Conservation (phyloP, 2,329 filamentous ascomycete species). For the Aspergillus sp. region DNA sequence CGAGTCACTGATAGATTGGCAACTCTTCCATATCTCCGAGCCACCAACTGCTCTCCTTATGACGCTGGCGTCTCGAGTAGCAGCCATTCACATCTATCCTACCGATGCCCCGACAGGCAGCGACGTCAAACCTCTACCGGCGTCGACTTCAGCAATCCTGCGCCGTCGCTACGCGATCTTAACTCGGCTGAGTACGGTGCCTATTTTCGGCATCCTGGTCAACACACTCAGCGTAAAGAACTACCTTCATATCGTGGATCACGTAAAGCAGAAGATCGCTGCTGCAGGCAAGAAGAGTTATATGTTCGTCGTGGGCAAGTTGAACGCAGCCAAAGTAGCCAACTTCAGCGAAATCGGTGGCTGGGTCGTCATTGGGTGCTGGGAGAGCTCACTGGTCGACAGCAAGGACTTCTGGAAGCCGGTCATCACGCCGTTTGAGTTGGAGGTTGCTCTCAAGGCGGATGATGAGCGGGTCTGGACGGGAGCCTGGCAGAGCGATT, state of each 20-base stretch:
- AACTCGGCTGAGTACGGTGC: constrained; percentile 73
- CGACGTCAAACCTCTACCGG: constrained; percentile 44
- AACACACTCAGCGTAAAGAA: constrained; percentile 93
- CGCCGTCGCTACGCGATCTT: constrained; percentile 86
- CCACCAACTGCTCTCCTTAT: constrained; percentile 81
- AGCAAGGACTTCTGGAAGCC: constrained; percentile 85
- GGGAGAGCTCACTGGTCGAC: constrained; percentile 92
- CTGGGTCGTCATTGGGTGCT: constrained; percentile 97
- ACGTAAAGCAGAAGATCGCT: constrained; percentile 70
- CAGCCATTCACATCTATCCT: constrained; percentile 74
- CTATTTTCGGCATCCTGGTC: constrained; percentile 89
- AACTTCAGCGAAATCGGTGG: constrained; percentile 95
- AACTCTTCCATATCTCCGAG: constrained; percentile 80
- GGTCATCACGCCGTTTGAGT: constrained; percentile 92
- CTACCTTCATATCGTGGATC: constrained; percentile 77
- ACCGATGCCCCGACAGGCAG: constrained; percentile 43
- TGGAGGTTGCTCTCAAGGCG: constrained; percentile 71
- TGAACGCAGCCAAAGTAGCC: constrained; percentile 92
- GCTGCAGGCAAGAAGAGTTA: constrained; percentile 90
- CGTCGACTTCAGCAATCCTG: constrained; percentile 59
- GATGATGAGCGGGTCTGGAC: constrained; percentile 82
- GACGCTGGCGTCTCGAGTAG: constrained; percentile 79
- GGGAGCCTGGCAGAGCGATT: constrained; percentile 84
- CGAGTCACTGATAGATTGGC: constrained; percentile 61
- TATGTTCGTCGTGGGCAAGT: constrained; percentile 91